phyloP scores from a whole-genome alignment of 495 filamentous ascomycete species.

The Podospora pseudocomata region DNA sequence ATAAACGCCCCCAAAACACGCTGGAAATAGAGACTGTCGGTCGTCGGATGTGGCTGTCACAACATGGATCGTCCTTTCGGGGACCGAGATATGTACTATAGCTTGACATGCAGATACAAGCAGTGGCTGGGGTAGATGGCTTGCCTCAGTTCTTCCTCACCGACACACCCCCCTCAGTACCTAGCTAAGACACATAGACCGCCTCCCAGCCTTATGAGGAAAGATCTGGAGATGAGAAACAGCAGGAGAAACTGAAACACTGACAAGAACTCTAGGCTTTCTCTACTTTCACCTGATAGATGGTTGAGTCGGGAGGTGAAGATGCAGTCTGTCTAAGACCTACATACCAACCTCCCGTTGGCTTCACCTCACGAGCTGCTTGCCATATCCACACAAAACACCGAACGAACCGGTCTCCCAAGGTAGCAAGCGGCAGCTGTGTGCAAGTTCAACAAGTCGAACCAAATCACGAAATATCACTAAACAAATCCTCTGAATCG shows the following conservation, averaged over 20 bases:
- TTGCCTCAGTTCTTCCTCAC: too few relatives aligned
- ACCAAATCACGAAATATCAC: neutral
- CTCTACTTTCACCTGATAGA: neutral
- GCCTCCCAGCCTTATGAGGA: neutral
- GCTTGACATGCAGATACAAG: too few relatives aligned
- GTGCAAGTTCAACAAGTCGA: neutral
- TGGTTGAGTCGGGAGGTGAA: neutral
- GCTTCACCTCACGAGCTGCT: neutral
- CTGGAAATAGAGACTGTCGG: neutral
- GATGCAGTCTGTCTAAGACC: neutral
- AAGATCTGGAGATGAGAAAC: neutral
- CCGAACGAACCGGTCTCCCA: neutral
- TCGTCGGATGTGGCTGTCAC: neutral
- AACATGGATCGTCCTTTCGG: neutral
- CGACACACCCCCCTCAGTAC: too few relatives aligned
- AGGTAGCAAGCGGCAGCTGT: neutral
- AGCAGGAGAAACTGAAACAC: neutral
- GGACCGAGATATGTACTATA: neutral
- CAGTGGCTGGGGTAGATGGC: too few relatives aligned
- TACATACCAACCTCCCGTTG: neutral
- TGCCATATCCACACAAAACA: neutral
- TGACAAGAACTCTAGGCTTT: neutral
- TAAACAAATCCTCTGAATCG: neutral
- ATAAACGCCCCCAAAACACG: neutral
- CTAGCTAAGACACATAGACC: neutral